Conservation (phyloP, 257 asterid species). For the Rhazya stricta region DNA sequence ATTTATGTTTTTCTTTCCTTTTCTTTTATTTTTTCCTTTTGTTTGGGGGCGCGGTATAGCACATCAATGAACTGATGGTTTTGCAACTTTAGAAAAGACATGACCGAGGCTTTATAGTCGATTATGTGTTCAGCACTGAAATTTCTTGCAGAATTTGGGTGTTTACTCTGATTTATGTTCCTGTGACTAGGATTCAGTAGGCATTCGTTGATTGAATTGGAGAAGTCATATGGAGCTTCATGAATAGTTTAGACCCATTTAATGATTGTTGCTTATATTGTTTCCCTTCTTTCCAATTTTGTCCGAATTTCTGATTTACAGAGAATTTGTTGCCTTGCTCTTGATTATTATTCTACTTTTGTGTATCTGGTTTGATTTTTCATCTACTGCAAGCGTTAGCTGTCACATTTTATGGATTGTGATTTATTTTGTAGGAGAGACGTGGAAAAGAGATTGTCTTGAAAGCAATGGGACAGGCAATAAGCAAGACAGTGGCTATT, state of each 20-base stretch:
- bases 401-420: neutral
- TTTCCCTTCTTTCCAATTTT: neutral
- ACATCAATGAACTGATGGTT: too few relatives aligned
- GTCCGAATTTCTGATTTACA: neutral
- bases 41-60: too few relatives aligned
- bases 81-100: neutral
- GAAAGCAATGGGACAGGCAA: constrained; percentile 97
- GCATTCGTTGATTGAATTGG: neutral
- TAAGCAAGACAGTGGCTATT: constrained; percentile 82
- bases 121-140: neutral
- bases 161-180: neutral
- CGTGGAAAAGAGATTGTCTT: constrained; percentile 71
- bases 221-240: neutral
- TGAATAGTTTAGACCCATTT: neutral
- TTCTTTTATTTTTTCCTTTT: neutral
- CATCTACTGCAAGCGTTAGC: neutral
- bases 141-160: neutral
- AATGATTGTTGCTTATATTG: neutral
- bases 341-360: neutral
- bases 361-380: neutral
- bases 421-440: constrained; percentile 48
- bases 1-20: neutral
- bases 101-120: neutral
- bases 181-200: neutral
- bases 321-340: neutral